These are phyloP conservation scores for Paramecium sonneborni DNA, from an alignment of 73 alveolate species.

Conservation along the genomic window DNA sequence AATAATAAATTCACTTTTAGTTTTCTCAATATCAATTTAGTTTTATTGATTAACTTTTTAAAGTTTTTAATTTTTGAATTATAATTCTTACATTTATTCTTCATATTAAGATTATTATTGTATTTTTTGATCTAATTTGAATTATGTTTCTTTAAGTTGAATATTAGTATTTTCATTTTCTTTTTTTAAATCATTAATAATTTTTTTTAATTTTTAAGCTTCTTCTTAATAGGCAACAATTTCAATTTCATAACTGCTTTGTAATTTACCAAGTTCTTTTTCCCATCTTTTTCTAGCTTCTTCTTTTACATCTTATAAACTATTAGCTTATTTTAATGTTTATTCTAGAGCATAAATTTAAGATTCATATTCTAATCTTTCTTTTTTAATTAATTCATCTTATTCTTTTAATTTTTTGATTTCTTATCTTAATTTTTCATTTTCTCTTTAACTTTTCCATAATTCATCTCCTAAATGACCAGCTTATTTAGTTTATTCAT, in stretches of 20 bases:
- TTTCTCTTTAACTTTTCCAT: conserved; percentile 23
- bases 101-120: background rate
- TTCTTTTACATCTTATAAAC: background rate
- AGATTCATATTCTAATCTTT: conserved; percentile 46
- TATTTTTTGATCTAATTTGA: background rate
- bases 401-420: conserved; percentile 17
- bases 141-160: background rate
- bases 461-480: conserved; percentile 12
- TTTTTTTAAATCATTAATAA: background rate
- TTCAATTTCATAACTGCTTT: conserved; percentile 1
- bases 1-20: conserved; percentile 35
- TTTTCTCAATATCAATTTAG: conserved; percentile 27
- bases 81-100: background rate
- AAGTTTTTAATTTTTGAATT: background rate
- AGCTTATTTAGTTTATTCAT: background rate
- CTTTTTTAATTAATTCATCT: conserved; percentile 27
- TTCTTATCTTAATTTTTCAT: conserved; percentile 17
- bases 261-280: conserved; percentile 6
- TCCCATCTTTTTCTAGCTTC: conserved; percentile 31
- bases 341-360: conserved; percentile 38
- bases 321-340: conserved; percentile 20
- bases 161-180: background rate
- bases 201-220: background rate
- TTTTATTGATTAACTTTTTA: background rate
- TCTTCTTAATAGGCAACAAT: conserved; percentile 3